phyloP scores from a whole-genome alignment of 192 early-diverging fungal genomes.

The Funneliformis geosporum region DNA sequence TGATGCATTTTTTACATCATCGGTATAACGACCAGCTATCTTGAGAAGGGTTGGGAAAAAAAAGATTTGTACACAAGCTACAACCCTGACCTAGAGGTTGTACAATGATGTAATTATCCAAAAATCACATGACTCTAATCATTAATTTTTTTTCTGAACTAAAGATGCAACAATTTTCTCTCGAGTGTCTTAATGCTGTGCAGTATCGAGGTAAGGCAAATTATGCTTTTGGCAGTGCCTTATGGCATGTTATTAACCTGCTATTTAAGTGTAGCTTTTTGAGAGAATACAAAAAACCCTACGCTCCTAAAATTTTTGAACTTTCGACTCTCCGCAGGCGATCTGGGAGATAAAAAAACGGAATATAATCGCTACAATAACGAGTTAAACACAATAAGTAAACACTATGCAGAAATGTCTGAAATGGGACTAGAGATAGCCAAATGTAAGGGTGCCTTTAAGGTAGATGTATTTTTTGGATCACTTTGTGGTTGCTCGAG shows the following conservation, averaged over 20 bases:
- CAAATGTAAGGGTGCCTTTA: conserved; percentile 23
- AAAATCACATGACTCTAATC: no score
- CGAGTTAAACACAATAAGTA: conserved; percentile 18
- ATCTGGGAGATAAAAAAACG: conserved; percentile 23
- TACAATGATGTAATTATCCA: no score
- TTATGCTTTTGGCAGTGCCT: no score
- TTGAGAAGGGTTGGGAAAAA: no score
- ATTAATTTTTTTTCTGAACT: no score
- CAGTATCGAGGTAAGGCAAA: no score
- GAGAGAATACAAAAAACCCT: conserved; percentile 13
- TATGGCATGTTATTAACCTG: background rate
- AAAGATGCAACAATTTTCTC: no score
- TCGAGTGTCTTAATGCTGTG: no score
- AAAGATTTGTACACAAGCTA: no score
- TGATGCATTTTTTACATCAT: no score
- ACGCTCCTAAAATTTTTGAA: conserved; percentile 24
- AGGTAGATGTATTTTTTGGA: background rate
- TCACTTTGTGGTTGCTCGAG: background rate
- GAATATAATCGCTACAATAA: conserved; percentile 10
- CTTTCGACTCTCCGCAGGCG: conserved; percentile 27
- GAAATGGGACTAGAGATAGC: conserved; percentile 15
- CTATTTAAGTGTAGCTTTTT: background rate
- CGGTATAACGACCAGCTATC: no score
- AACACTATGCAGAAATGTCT: conserved; percentile 20
- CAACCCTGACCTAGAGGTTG: no score